Evolutionary conservation across 495 filamentous ascomycete species (phyloP), one percentile per base, ranked within the genome.

Genomic region (Ramalina intermedia): DNA sequence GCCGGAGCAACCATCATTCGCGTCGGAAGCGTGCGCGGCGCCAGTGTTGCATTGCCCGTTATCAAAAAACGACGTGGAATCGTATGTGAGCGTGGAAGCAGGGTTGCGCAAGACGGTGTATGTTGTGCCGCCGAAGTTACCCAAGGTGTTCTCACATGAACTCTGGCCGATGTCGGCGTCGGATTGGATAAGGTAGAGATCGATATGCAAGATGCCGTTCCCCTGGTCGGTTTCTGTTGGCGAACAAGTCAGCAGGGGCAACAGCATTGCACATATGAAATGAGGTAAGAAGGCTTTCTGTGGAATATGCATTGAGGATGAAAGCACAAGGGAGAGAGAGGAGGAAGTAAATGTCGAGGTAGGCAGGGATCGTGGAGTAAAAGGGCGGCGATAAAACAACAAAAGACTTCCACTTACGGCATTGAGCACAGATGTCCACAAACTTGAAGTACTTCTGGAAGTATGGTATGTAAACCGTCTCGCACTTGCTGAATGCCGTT

Each of bases 381-480:
- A 41, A 16, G 16, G 39, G 21, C 21, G 14, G 14, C 3, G 37
- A 5, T n/a, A 18, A n/a, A 18, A 20, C 18, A 5, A n/a, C 4
- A 4, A n/a, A 39, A 8, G 0, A 5, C 14, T 39, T 39, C 3
- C 8, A 51, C 29, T 47, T 21, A 51, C 48, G 3, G 21, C 49
- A 52, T 9, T 23, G 44, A 52, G 16, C n/a, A 26, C 49, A 52
- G 29, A 48, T 43, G 36, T 52, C 49, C 36, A 48, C 44, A 8
- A 52, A 21, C 1, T 21, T 20, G 49, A 52, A 52, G 39, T 47
- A 52, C 29, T 52, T 52, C 35, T 52, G 48, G 33, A 52, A 40
- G 24, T 48, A 13, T 1, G 49, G 49, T 6, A 52, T 29, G 17
- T 52, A 52, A 1, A 52, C 12, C 6, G 11, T 20, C 20, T 52